Percentiles rank a stretch among this genome's conserved stretches.
Evolutionary conservation across 2,329 filamentous ascomycete species (phyloP).

Genomic region (Fonsecaea erecta): DNA sequence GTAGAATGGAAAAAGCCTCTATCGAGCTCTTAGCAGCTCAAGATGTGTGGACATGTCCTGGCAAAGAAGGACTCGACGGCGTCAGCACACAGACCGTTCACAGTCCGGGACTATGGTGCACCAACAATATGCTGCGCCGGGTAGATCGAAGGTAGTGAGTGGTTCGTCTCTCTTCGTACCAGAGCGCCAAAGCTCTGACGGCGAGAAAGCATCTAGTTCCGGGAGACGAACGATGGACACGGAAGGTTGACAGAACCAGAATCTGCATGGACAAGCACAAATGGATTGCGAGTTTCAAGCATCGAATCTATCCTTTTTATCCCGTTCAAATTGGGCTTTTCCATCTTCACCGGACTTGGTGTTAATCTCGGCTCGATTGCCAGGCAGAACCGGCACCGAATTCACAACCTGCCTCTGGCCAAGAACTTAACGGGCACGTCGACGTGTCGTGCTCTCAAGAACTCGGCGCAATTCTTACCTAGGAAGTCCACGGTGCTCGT

Average conservation of each 20-base stretch:
- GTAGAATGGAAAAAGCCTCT: neutral
- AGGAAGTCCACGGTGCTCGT: slow-evolving; percentile 46
- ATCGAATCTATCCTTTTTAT: neutral
- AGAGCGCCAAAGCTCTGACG: neutral
- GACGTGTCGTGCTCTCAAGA: slow-evolving; percentile 44
- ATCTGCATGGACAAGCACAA: neutral
- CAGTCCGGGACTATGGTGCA: neutral
- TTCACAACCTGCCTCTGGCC: slow-evolving; percentile 28
- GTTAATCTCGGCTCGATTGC: neutral
- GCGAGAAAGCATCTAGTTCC: neutral
- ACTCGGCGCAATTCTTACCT: slow-evolving; percentile 49
- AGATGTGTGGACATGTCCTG: neutral
- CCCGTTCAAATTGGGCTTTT: neutral
- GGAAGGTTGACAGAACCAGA: neutral
- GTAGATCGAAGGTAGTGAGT: neutral
- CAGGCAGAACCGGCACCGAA: neutral
- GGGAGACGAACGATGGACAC: neutral
- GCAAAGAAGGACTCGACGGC: neutral
- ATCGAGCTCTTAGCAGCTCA: neutral
- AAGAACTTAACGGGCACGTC: slow-evolving; percentile 45
- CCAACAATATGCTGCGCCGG: neutral
- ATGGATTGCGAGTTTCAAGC: neutral
- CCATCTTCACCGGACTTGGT: neutral
- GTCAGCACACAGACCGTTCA: neutral
- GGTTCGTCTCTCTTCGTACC: neutral